Percentiles rank a stretch among this genome's conserved stretches.
Evolutionary conservation across 2,329 filamentous ascomycete genomes (phyloP).

Genomic region (Pezicula neosporulosa): DNA sequence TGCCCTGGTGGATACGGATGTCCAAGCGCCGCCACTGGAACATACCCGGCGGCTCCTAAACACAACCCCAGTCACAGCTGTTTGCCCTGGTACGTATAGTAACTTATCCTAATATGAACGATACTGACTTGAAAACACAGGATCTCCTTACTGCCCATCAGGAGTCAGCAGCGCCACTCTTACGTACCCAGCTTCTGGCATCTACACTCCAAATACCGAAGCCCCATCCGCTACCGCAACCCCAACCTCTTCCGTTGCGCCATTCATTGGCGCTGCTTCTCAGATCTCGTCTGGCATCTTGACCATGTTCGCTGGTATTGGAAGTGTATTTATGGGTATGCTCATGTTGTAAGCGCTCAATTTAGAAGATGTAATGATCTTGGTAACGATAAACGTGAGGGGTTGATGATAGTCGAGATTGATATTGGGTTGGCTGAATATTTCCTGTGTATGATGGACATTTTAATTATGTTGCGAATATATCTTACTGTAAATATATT

Average conservation of each 20-base stretch:
- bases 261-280: neutral
- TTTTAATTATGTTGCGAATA: neutral
- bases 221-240: too few species aligned
- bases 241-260: too few species aligned
- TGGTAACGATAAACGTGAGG: neutral
- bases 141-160: neutral
- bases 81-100: too few species aligned
- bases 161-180: neutral
- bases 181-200: neutral
- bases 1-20: too few species aligned
- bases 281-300: neutral
- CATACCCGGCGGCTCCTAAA: too few species aligned
- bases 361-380: neutral
- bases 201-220: neutral
- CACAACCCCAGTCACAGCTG: too few species aligned
- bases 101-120: neutral
- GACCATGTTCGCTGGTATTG: neutral
- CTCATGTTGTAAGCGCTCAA: neutral
- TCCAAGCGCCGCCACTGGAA: too few species aligned
- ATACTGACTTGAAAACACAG: neutral
- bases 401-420: neutral
- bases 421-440: neutral
- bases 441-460: neutral
- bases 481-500: conserved; percentile 1
- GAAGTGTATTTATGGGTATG: neutral